Base-by-base conservation (phyloP, 2,329 filamentous ascomycete species). In the Coniochaeta sp. region DNA sequence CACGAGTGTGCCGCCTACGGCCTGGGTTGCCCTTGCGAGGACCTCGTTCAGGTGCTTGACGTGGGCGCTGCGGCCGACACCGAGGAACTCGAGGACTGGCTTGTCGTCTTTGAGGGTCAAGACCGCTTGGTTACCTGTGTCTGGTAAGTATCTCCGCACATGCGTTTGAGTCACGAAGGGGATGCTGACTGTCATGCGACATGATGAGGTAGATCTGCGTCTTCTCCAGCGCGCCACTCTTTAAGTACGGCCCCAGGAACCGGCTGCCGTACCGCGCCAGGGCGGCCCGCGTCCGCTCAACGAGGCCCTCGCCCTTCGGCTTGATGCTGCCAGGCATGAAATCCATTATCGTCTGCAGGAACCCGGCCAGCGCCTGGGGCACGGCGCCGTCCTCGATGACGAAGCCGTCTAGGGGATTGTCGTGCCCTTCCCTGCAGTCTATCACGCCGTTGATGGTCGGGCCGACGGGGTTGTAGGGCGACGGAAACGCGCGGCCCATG, bases 191-290 rank as follows among this genome's bases (percentile, higher is more conserved):
- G 57, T 86, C 83, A 58, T 86, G 82, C 1, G 78, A 81, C 81
- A 86, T 85, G 60, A 86, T 73, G 4, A 87, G 71, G 61, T 85
- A 87, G 0, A 82, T 74, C 53, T 84, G 78, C 0, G 82, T 87
- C 53, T 69, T 76, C 61, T 79, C 76, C 18, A 85, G 66, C 16
- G 80, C 79, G 0, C 83, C 79, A 6, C 72, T 69, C 6, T 69
- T 68, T 50, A 68, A 74, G 56, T 84, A 84, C 0, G 82, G 81
- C 0, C 83, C 83, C 0, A 84, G 62, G 35, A 84, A 67, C n/a
- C 73, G 66, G 61, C 76, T 81, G 27, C 77, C 77, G 40, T 71
- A 67, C 22, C 71, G 68, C 6, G 78, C 73, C 30, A 81, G 62
- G 10, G 71, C 67, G 7, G 74, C 71, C 48, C 73, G 74, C 1